These are phyloP conservation scores for Phytophthora pini DNA, from an alignment of 352 stramenopile genomes.

Conservation along the genomic window DNA sequence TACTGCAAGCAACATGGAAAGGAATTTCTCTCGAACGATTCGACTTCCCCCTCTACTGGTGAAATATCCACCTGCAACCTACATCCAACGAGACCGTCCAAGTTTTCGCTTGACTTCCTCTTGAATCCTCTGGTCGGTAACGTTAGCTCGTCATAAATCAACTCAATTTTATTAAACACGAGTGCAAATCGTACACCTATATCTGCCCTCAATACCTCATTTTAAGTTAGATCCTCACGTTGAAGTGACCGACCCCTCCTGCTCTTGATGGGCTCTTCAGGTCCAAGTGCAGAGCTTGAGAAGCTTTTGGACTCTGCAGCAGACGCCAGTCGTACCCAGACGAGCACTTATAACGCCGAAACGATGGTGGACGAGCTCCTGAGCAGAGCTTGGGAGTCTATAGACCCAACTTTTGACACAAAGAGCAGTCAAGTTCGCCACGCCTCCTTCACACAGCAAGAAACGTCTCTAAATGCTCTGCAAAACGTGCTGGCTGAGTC, in stretches of 20 bases:
- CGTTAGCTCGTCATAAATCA: too few relatives aligned
- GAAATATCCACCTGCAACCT: background rate
- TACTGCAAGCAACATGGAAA: slow-evolving; percentile 80
- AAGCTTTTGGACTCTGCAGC: slow-evolving; percentile 46
- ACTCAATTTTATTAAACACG: too few relatives aligned
- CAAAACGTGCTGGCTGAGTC: slow-evolving; percentile 61
- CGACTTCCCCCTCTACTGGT: background rate
- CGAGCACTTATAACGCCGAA: slow-evolving; percentile 58
- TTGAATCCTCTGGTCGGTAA: slow-evolving; percentile 5
- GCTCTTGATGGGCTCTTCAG: background rate
- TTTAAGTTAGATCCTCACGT: background rate
- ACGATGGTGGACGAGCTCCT: slow-evolving; percentile 85
- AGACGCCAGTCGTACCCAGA: background rate
- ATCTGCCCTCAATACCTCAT: background rate
- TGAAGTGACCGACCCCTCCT: background rate
- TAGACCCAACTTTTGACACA: slow-evolving; percentile 10
- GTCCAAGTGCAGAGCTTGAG: slow-evolving; percentile 62
- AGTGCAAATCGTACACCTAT: too few relatives aligned
- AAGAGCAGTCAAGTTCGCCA: slow-evolving; percentile 3
- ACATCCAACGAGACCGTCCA: background rate
- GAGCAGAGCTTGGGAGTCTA: slow-evolving; percentile 56
- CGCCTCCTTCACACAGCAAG: slow-evolving; percentile 63
- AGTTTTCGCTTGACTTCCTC: slow-evolving; percentile 10
- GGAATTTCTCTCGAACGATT: slow-evolving; percentile 1
- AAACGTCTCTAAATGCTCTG: slow-evolving; percentile 68